phyloP scores from a whole-genome alignment of 1,284 basidiomycete species.

The Ustilago tritici region DNA sequence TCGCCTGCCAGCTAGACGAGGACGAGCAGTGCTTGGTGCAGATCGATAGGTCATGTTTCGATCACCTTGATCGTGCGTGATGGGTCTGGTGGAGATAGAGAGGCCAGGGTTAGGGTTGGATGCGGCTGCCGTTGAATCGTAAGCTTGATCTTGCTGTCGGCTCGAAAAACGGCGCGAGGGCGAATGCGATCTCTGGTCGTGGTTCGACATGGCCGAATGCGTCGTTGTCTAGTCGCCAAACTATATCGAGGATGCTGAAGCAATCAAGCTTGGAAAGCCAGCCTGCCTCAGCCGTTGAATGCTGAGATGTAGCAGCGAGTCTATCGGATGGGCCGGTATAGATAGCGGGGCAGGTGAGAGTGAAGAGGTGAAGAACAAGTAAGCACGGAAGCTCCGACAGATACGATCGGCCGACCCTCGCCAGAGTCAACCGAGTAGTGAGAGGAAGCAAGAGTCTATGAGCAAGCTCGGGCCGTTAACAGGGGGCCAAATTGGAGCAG shows the following conservation, averaged over 20 bases:
- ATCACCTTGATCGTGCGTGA: background rate
- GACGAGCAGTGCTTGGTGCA: slow-evolving; percentile 41
- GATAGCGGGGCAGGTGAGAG: background rate
- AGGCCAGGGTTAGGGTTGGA: slow-evolving; percentile 22
- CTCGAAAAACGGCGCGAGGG: background rate
- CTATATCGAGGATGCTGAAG: background rate
- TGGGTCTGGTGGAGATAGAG: slow-evolving; percentile 29
- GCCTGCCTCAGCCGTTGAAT: slow-evolving; percentile 1
- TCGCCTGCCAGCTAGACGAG: slow-evolving; percentile 31
- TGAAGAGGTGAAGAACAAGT: background rate
- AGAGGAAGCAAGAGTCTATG: background rate
- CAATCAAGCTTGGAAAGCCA: background rate
- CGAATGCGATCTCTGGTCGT: slow-evolving; percentile 3
- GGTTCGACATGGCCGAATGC: slow-evolving; percentile 12
- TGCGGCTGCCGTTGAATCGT: background rate
- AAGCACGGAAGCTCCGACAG: background rate
- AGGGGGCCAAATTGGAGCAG: background rate
- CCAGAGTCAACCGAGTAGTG: background rate
- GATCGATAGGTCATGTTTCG: slow-evolving; percentile 17
- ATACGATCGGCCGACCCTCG: background rate
- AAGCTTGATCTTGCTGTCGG: background rate
- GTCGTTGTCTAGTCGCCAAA: background rate
- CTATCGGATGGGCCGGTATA: background rate
- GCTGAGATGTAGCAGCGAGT: background rate
- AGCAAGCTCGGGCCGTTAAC: background rate